phyloP scores from a whole-genome alignment of 2,329 filamentous ascomycete species.

The Venturia effusa region DNA sequence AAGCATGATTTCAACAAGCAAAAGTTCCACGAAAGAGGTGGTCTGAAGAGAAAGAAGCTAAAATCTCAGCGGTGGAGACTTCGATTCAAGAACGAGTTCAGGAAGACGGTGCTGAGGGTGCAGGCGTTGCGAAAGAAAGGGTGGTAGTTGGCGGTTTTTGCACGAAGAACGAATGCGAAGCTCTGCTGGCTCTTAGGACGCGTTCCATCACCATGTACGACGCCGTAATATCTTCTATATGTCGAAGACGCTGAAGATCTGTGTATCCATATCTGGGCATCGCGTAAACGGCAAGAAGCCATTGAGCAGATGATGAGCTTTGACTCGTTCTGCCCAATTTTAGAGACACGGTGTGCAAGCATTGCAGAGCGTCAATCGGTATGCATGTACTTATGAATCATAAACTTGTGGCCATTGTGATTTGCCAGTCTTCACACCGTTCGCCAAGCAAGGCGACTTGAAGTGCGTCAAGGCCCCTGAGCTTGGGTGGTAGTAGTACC shows the following conservation, averaged over 20 bases:
- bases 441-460: background rate
- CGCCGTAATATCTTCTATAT: background rate
- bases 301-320: background rate
- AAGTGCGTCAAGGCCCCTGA: background rate
- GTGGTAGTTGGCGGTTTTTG: constrained; percentile 43
- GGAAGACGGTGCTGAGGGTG: constrained; percentile 13
- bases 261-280: background rate
- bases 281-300: background rate
- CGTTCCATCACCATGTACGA: background rate
- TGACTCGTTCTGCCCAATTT: background rate
- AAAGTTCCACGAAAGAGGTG: constrained; percentile 63
- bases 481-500: background rate
- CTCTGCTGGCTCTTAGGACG: background rate
- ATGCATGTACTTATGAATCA: no score
- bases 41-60: constrained; percentile 67
- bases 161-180: background rate
- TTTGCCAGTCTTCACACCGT: background rate
- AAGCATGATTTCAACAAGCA: constrained; percentile 46
- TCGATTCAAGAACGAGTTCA: constrained; percentile 11
- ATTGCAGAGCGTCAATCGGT: no score
- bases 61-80: constrained; percentile 55
- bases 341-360: no score
- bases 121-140: constrained; percentile 60
- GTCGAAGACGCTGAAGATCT: background rate
- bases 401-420: no score